Percentiles rank a stretch among this genome's conserved stretches.
phyloP scores from a whole-genome alignment of 306 rosid species.

The Casuarina cunninghamiana region DNA sequence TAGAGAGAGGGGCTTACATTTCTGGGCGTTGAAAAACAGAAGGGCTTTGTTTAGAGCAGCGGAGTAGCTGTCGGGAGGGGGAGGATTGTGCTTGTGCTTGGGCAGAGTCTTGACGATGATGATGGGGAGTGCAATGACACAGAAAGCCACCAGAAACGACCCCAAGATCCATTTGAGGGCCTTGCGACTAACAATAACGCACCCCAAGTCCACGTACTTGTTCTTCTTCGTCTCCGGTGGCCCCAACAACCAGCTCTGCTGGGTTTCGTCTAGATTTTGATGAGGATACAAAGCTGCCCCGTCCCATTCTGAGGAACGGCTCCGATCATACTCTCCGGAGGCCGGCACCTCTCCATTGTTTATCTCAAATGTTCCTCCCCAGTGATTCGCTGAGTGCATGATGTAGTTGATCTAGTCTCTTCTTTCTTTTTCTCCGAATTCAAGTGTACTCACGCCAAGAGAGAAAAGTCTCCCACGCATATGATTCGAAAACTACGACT shows the following conservation, averaged over 20 bases:
- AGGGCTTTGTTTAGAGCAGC: constrained; percentile 57
- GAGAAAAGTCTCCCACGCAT: neutral
- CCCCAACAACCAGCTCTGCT: constrained; percentile 53
- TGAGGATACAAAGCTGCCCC: constrained; percentile 41
- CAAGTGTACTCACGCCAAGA: neutral
- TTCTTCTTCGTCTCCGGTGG: constrained; percentile 26
- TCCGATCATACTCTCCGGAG: neutral
- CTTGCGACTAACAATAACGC: constrained; percentile 39
- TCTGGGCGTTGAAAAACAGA: constrained; percentile 66
- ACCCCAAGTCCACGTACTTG: constrained; percentile 63
- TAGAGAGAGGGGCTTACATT: constrained; percentile 37
- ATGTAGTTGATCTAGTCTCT: neutral
- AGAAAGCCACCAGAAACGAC: constrained; percentile 35
- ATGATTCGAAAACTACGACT: too few relatives aligned
- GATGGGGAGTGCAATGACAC: constrained; percentile 51
- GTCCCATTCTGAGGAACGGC: constrained; percentile 39
- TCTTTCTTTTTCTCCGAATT: neutral
- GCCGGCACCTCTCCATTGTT: constrained; percentile 3
- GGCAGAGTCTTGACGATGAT: constrained; percentile 46
- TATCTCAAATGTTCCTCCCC: constrained; percentile 65
- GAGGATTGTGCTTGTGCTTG: constrained; percentile 25
- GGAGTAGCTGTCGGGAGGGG: constrained; percentile 54
- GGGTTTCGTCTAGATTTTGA: constrained; percentile 40
- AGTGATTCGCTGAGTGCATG: constrained; percentile 54
- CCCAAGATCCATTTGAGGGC: constrained; percentile 44